These are phyloP conservation scores for Clonostachys rhizophaga DNA, from an alignment of 2,329 filamentous ascomycete species.

Conservation along the genomic window DNA sequence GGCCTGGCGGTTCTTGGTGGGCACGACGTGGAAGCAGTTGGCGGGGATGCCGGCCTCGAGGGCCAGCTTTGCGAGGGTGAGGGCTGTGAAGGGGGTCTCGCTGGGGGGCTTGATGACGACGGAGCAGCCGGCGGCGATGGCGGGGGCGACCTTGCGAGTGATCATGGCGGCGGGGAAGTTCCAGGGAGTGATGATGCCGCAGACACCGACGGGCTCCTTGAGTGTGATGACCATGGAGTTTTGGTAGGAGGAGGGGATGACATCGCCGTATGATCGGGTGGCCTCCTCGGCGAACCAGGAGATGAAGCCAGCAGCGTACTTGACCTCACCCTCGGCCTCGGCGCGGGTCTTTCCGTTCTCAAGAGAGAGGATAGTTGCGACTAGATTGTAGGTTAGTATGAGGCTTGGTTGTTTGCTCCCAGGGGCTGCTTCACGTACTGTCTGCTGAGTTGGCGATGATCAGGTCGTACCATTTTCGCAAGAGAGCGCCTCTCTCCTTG, in stretches of 20 bases:
- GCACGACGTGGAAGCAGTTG: constrained; percentile 81
- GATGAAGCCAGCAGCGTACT: constrained; percentile 55
- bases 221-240: constrained; percentile 59
- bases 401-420: not conserved
- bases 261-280: constrained; percentile 48
- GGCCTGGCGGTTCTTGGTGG: constrained; percentile 68
- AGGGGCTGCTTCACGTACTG: constrained; percentile 20
- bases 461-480: constrained; percentile 64
- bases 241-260: constrained; percentile 53
- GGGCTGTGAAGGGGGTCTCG: constrained; percentile 81
- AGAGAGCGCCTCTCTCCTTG: constrained; percentile 24
- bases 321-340: constrained; percentile 54
- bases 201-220: constrained; percentile 45
- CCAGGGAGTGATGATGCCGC: constrained; percentile 31
- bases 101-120: constrained; percentile 80
- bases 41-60: constrained; percentile 77
- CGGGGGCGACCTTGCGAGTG: constrained; percentile 31
- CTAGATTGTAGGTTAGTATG: not conserved
- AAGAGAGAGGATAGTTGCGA: constrained; percentile 57
- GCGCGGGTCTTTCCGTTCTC: constrained; percentile 66
- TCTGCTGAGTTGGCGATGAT: constrained; percentile 64
- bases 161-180: constrained; percentile 39
- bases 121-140: constrained; percentile 64
- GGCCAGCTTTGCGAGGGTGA: constrained; percentile 76
- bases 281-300: constrained; percentile 62